Conservation (phyloP, 805 yeast genomes). For the Sugiyamaella marilandica region DNA sequence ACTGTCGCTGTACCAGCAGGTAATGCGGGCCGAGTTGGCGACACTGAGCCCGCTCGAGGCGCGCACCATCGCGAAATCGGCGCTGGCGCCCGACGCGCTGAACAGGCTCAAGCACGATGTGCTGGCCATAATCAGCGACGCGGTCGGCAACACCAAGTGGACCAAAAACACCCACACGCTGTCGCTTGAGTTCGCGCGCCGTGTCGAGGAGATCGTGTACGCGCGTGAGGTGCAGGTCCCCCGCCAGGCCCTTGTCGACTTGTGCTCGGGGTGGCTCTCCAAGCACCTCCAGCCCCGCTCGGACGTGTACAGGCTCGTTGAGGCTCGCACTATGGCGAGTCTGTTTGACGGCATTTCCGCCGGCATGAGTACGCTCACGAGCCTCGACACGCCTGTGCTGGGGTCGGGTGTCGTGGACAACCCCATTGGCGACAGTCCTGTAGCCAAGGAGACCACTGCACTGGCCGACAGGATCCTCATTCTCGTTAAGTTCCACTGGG, state of each 20-base stretch:
- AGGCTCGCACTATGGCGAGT: slow-evolving; percentile 40
- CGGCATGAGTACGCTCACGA: slow-evolving; percentile 15
- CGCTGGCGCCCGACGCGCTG: slow-evolving; percentile 28
- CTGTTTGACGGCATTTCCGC: slow-evolving; percentile 14
- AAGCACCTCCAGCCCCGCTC: slow-evolving; percentile 84
- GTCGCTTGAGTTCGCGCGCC: slow-evolving; percentile 59
- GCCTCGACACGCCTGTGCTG: slow-evolving; percentile 17
- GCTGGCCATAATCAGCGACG: slow-evolving; percentile 74
- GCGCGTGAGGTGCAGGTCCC: slow-evolving; percentile 22
- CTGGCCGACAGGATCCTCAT: slow-evolving; percentile 59
- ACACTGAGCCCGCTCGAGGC: slow-evolving; percentile 32
- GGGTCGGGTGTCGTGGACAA: slow-evolving; percentile 14
- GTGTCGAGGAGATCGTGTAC: slow-evolving; percentile 18
- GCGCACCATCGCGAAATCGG: slow-evolving; percentile 2
- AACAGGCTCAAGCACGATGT: slow-evolving; percentile 61
- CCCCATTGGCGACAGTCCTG: slow-evolving; percentile 18
- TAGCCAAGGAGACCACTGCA: slow-evolving; percentile 45
- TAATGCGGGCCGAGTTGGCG: slow-evolving; percentile 38
- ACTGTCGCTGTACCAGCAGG: slow-evolving; percentile 64
- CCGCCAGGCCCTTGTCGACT: slow-evolving; percentile 45
- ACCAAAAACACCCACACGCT: slow-evolving; percentile 72
- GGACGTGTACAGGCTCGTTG: slow-evolving; percentile 71
- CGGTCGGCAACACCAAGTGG: slow-evolving; percentile 86
- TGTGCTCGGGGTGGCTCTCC: slow-evolving; percentile 72
- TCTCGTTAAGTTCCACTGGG: slow-evolving; percentile 74